Base-by-base conservation (phyloP, 2,329 filamentous ascomycete species). In the Fusarium pseudograminearum region DNA sequence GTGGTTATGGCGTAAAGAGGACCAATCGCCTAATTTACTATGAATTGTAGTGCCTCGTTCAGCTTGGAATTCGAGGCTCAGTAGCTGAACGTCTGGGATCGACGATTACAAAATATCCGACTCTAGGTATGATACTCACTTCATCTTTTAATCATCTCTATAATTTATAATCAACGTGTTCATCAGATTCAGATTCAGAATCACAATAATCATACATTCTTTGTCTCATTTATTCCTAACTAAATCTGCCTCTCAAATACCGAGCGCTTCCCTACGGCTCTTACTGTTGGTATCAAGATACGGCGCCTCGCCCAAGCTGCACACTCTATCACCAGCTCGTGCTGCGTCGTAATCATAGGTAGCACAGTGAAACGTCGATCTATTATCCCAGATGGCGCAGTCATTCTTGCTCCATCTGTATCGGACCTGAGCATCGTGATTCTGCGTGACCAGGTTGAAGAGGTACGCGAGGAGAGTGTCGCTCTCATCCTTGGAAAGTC, bases 331-430 rank as follows among this genome's bases (percentile, higher is more conserved):
- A 6, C 82, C 82, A n/a, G 77, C 76, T 5, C 82, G 74, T 3
- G 80, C 80, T 9, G 79, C 81, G 7, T 71, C 80, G 15, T 90
- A 91, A 69, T 91, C 90, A 66, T 86, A 89, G 0, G 87, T 91
- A 0, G 87, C 88, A 38, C 84, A 82, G 64, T 85, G 83, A 69
- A 79, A 82, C 14, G 80, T 84, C 31, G 78, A 83, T 52, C 83
- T 78, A 72, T 91, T 91, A 73, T 92, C 89, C 90, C 90, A 92
- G 67, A 91, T 89, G 3, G 88, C 86, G 7, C 84, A 73, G 69
- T 87, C 85, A 58, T 87, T 86, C 73, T 82, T 79, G 55, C 78
- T 79, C 85, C 85, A 87, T 54, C 80, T 80, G 71, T 84, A 87
- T 6, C 86, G 80, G 11, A 88, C 85, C 71, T 88, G 86, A 1